Conservation (phyloP, 768 basidiomycete species). For the Naganishia antarctica region DNA sequence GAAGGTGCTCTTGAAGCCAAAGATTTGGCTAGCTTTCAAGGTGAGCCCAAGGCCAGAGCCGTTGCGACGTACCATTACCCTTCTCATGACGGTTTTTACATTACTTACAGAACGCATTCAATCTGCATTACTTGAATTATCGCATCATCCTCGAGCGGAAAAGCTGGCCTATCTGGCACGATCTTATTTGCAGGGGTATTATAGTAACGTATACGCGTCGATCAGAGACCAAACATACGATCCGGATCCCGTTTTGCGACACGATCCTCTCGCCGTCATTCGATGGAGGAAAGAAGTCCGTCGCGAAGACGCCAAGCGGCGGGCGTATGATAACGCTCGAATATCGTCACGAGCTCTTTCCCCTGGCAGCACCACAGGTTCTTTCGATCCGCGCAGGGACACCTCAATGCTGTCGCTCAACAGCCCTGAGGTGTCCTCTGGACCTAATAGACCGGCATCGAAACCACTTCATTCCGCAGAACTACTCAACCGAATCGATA, state of each 20-base stretch:
- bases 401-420: neutral
- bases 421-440: conserved; percentile 8
- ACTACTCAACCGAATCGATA: conserved; percentile 12
- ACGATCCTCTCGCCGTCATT: conserved; percentile 27
- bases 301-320: conserved; percentile 17
- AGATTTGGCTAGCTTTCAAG: conserved; percentile 8
- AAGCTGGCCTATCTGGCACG: conserved; percentile 23
- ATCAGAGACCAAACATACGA: neutral
- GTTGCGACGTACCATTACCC: too few relatives aligned
- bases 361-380: neutral
- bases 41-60: too few relatives aligned
- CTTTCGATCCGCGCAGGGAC: neutral
- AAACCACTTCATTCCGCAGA: conserved; percentile 16
- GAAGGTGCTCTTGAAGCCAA: conserved; percentile 2
- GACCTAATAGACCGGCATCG: neutral
- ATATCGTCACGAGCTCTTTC: neutral
- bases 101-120: conserved; percentile 13
- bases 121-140: conserved; percentile 11
- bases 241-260: conserved; percentile 15
- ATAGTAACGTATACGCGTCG: conserved; percentile 23
- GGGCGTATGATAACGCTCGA: conserved; percentile 15
- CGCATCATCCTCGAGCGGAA: conserved; percentile 24
- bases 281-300: conserved; percentile 26
- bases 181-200: conserved; percentile 28
- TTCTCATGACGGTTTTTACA: neutral